Percentiles rank a stretch among this genome's conserved stretches.
These are phyloP conservation scores for Striga hermonthica DNA, from an alignment of 305 asterid genomes.

Conservation along the genomic window DNA sequence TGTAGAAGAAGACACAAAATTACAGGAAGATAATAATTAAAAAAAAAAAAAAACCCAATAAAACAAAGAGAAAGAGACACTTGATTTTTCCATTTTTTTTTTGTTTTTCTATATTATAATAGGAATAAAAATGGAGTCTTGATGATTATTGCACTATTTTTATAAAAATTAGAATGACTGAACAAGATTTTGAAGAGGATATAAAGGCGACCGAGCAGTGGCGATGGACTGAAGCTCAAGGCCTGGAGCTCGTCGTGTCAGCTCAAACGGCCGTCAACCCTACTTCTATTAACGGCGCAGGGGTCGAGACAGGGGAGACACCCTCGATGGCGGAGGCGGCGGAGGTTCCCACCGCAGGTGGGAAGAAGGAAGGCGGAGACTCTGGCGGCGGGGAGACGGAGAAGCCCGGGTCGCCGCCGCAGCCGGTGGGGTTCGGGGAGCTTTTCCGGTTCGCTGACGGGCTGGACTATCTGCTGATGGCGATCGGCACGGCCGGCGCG, in stretches of 20 bases:
- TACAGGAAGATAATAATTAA: too few relatives aligned
- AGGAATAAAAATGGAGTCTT: background rate
- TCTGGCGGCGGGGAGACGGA: conserved; percentile 40
- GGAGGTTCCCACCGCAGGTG: conserved; percentile 47
- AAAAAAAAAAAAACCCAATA: background rate
- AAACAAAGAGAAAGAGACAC: background rate
- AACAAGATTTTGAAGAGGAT: conserved; percentile 49
- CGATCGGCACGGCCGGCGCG: conserved; percentile 85
- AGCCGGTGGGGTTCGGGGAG: conserved; percentile 51
- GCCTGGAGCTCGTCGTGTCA: conserved; percentile 67
- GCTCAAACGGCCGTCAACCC: conserved; percentile 32
- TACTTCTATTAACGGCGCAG: conserved; percentile 35
- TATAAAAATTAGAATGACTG: conserved; percentile 36
- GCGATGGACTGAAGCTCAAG: conserved; percentile 89
- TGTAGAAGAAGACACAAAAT: background rate
- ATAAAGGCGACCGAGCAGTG: conserved; percentile 68
- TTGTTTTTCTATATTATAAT: background rate
- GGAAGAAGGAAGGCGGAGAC: conserved; percentile 31
- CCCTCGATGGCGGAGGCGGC: conserved; percentile 28
- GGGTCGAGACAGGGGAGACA: background rate
- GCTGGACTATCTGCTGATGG: conserved; percentile 72
- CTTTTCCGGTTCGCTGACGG: conserved; percentile 94
- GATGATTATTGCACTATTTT: too few relatives aligned
- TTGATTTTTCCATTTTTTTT: background rate
- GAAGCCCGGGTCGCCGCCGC: conserved; percentile 51